Base-by-base conservation (phyloP, 495 filamentous ascomycete species). In the Apodospora peruviana region DNA sequence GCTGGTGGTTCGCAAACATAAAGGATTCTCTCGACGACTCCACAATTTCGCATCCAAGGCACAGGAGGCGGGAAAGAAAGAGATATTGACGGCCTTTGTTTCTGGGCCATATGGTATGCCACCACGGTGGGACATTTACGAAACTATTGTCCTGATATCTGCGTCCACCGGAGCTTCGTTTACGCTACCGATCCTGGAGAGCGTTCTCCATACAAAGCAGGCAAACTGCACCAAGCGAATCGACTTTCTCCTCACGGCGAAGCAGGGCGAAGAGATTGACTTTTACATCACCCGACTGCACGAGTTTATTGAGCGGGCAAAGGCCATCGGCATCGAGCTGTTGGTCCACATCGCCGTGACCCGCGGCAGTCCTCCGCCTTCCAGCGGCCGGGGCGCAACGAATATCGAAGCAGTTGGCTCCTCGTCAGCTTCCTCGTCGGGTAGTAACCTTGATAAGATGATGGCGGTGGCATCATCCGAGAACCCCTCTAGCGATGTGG, bases 221-320 rank as follows among this genome's bases (percentile, higher is more conserved):
- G 67, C 69, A 2, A 69, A 68, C 25, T 87, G 81, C 44, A 85
- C 81, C 11, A 80, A 82, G 48, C 73, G 78, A 25, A 64, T 91
- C 11, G 76, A 81, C 11, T 87, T 91, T 47, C 68, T 91, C 2
- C 83, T 90, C 71, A 78, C 88, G 18, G 79, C 91, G 34, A 87
- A 81, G 53, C 78, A 80, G 22, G 76, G 78, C 0, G 75, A 80
- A 9, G 85, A 91, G 50, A 64, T 86, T n/a, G 71, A 64, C 23
- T 90, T 83, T 74, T 88, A 88, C 51, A 72, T 78, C n/a, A 61
- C 66, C 10, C 76, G 83, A 51, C 66, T 95, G 2, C 69, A 74
- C 16, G 70, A 78, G 34, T 75, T 82, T 1, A 66, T 81, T 37
- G 69, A 73, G 12, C 78, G 76, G 19, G 75, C 83, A 21, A 62